A percentile compares a stretch with the other conserved stretches of the same genome.
These are phyloP conservation scores for Astrothelium subdiscretum DNA, from an alignment of 495 filamentous ascomycete species.

Conservation along the genomic window DNA sequence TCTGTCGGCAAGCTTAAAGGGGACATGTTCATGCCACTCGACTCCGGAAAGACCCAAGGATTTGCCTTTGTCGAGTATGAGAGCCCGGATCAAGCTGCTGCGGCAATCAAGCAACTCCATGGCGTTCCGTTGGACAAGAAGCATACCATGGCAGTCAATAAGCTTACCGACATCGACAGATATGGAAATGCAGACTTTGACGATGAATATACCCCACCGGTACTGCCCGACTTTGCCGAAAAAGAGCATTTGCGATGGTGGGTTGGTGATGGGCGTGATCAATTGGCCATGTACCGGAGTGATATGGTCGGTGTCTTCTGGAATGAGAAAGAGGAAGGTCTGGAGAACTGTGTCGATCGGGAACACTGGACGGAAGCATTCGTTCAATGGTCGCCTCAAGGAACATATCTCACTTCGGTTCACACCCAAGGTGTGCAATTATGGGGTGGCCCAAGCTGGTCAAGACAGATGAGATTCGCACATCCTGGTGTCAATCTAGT, in stretches of 20 bases:
- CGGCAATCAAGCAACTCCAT: conserved; percentile 77
- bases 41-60: conserved; percentile 62
- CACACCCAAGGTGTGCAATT: conserved; percentile 92
- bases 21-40: conserved; percentile 89
- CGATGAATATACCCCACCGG: conserved; percentile 72
- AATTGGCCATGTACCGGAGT: conserved; percentile 81
- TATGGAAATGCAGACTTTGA: conserved; percentile 91
- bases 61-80: conserved; percentile 89
- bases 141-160: conserved; percentile 91
- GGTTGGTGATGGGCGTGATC: conserved; percentile 84
- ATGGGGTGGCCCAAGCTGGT: conserved; percentile 87
- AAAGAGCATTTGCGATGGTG: conserved; percentile 93
- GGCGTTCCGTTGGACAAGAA: conserved; percentile 80
- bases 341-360: conserved; percentile 81
- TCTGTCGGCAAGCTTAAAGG: conserved; percentile 72
- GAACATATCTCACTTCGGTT: conserved; percentile 87
- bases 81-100: conserved; percentile 78
- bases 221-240: conserved; percentile 68
- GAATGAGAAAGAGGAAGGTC: conserved; percentile 89
- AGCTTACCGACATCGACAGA: conserved; percentile 92
- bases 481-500: conserved; percentile 92
- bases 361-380: conserved; percentile 94
- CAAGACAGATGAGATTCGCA: conserved; percentile 78
- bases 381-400: conserved; percentile 92
- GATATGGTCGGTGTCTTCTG: conserved; percentile 91